A percentile compares a stretch with the other conserved stretches of the same genome.
Conservation (phyloP, 805 yeast species). For the Saccharomycopsis javanensis region DNA sequence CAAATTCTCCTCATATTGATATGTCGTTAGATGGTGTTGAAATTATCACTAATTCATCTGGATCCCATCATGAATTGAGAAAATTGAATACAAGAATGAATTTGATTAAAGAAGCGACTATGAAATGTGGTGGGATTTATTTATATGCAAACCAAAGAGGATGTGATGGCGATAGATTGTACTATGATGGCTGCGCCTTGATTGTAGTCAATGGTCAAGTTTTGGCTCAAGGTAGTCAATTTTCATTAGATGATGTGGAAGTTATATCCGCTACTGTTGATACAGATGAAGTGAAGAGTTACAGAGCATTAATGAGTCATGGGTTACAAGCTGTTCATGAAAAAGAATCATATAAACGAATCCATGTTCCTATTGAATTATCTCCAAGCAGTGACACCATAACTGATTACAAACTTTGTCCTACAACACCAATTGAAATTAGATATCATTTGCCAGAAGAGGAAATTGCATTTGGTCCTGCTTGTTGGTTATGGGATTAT, state of each 20-base stretch:
- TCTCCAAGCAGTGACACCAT: slow-evolving; percentile 52
- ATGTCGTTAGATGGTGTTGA: slow-evolving; percentile 97
- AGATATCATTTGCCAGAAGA: slow-evolving; percentile 80
- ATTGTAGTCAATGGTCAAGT: slow-evolving; percentile 88
- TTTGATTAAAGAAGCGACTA: slow-evolving; percentile 83
- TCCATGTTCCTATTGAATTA: slow-evolving; percentile 55
- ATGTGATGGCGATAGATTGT: slow-evolving; percentile 95
- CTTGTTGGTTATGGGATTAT: slow-evolving; percentile 99
- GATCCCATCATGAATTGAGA: slow-evolving; percentile 95
- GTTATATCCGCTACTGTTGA: slow-evolving; percentile 94
- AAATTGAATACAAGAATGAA: slow-evolving; percentile 78
- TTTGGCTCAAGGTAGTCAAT: slow-evolving; percentile 90
- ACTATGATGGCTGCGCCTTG: slow-evolving; percentile 95
- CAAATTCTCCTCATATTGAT: slow-evolving; percentile 86
- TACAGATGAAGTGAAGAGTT: slow-evolving; percentile 79
- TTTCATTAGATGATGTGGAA: slow-evolving; percentile 83
- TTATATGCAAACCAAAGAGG: slow-evolving; percentile 93
- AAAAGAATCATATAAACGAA: slow-evolving; percentile 32
- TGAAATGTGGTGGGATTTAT: slow-evolving; percentile 94
- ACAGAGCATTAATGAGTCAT: slow-evolving; percentile 65
- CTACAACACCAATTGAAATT: slow-evolving; percentile 42
- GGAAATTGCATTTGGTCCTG: slow-evolving; percentile 96
- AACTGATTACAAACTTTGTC: slow-evolving; percentile 46
- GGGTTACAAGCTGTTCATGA: slow-evolving; percentile 51
- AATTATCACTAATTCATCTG: slow-evolving; percentile 89